phyloP scores from a whole-genome alignment of 352 stramenopile genomes.

The Globisporangium polare region DNA sequence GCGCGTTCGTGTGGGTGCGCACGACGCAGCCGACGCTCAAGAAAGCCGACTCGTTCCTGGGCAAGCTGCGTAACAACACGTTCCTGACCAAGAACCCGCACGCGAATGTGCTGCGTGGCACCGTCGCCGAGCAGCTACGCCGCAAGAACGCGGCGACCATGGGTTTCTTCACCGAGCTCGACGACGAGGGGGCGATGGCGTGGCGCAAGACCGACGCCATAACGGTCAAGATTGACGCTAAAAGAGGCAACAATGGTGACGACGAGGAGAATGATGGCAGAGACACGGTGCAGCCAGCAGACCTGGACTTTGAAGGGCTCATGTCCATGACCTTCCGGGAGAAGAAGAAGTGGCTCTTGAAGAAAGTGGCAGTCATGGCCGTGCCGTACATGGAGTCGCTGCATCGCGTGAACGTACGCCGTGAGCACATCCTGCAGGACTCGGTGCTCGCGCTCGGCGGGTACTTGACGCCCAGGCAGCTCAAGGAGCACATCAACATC shows the following conservation, averaged over 20 bases:
- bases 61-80: slow-evolving; percentile 55
- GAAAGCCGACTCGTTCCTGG: slow-evolving; percentile 39
- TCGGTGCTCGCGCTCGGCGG: slow-evolving; percentile 53
- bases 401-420: slow-evolving; percentile 55
- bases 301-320: slow-evolving; percentile 60
- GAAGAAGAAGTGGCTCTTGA: slow-evolving; percentile 79
- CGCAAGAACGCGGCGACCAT: slow-evolving; percentile 74
- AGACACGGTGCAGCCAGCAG: slow-evolving; percentile 20
- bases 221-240: slow-evolving; percentile 38
- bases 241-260: slow-evolving; percentile 19
- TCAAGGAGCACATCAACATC: slow-evolving; percentile 70
- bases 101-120: slow-evolving; percentile 31
- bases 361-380: slow-evolving; percentile 46
- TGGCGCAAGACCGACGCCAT: slow-evolving; percentile 54
- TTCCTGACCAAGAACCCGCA: slow-evolving; percentile 54
- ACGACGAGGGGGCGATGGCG: slow-evolving; percentile 34
- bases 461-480: slow-evolving; percentile 25
- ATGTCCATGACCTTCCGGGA: slow-evolving; percentile 65
- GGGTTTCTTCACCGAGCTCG: slow-evolving; percentile 62
- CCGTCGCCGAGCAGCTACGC: slow-evolving; percentile 61
- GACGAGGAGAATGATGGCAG: not conserved
- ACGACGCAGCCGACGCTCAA: slow-evolving; percentile 32
- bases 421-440: slow-evolving; percentile 56
- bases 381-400: slow-evolving; percentile 62
- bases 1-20: slow-evolving; percentile 62